Conservation (phyloP, 495 filamentous ascomycete genomes). For the Penicillium manginii region DNA sequence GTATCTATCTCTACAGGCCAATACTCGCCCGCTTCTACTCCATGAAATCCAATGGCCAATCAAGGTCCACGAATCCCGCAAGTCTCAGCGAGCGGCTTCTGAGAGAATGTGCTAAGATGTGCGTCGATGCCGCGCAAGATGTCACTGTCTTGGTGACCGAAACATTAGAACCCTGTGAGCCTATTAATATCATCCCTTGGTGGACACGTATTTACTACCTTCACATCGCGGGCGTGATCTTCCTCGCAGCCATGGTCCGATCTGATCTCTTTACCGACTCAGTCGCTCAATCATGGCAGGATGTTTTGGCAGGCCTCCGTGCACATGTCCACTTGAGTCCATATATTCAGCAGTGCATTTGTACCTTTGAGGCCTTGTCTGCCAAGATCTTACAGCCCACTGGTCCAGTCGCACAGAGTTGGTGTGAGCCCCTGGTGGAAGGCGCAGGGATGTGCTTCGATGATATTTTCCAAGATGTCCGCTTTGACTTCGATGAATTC, state of each 20-base stretch:
- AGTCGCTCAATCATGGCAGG: conserved; percentile 22
- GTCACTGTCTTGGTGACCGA: conserved; percentile 21
- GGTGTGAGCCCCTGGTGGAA: conserved; percentile 2
- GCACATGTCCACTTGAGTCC: conserved; percentile 23
- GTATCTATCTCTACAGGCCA: conserved; percentile 28
- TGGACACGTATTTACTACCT: conserved; percentile 32
- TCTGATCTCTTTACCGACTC: conserved; percentile 25
- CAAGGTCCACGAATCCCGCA: background rate
- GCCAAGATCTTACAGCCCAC: conserved; percentile 11
- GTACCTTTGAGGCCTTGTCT: conserved; percentile 21
- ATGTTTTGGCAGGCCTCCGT: conserved; percentile 14
- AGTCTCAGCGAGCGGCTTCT: conserved; percentile 24
- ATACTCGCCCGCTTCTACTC: conserved; percentile 28
- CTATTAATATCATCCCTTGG: conserved; percentile 28
- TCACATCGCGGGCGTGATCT: conserved; percentile 27
- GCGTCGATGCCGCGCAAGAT: conserved; percentile 24
- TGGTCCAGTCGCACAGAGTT: background rate
- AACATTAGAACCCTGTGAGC: conserved; percentile 17
- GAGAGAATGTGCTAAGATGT: conserved; percentile 23
- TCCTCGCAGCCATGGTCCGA: conserved; percentile 28
- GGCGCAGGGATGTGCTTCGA: conserved; percentile 3
- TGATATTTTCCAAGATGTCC: conserved; percentile 12
- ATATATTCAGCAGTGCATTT: conserved; percentile 22
- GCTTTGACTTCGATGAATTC: conserved; percentile 15
- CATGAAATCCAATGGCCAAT: conserved; percentile 11